These are phyloP conservation scores for Fusarium newnesense DNA, from an alignment of 2,329 filamentous ascomycete species.

Conservation along the genomic window DNA sequence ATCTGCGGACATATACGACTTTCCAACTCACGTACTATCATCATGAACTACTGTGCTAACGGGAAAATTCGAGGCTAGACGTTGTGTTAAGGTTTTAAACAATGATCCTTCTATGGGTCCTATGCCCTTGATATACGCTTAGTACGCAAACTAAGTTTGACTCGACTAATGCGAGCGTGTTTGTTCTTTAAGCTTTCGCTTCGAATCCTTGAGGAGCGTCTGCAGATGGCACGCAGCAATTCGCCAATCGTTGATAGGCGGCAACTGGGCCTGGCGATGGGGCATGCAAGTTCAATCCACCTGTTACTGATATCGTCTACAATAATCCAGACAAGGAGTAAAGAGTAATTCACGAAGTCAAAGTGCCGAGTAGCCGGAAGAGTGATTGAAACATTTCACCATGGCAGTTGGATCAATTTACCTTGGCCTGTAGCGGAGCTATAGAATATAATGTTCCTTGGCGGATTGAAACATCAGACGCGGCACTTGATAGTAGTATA, in stretches of 20 bases:
- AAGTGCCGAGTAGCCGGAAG: neutral
- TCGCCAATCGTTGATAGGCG: neutral
- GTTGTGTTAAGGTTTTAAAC: neutral
- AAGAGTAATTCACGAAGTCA: neutral
- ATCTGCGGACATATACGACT: slow-evolving; percentile 15
- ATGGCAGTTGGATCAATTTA: no score
- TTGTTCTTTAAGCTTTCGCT: no score
- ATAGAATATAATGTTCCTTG: no score
- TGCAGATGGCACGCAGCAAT: neutral
- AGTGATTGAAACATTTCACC: no score
- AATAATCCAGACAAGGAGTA: no score
- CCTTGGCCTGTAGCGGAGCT: no score
- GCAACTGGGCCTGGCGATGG: neutral
- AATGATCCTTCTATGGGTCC: no score
- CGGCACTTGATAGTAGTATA: fast-evolving
- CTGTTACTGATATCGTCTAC: no score
- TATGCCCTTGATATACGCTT: fast-evolving
- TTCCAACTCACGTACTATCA: slow-evolving; percentile 13
- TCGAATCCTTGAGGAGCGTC: neutral
- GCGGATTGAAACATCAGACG: fast-evolving
- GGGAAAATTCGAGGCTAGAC: slow-evolving; percentile 2
- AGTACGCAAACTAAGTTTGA: no score
- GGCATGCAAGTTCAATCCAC: neutral
- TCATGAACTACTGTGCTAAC: slow-evolving; percentile 17
- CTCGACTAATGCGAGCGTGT: no score